Conservation (phyloP, 306 rosid species). For the Quercus ilex region DNA sequence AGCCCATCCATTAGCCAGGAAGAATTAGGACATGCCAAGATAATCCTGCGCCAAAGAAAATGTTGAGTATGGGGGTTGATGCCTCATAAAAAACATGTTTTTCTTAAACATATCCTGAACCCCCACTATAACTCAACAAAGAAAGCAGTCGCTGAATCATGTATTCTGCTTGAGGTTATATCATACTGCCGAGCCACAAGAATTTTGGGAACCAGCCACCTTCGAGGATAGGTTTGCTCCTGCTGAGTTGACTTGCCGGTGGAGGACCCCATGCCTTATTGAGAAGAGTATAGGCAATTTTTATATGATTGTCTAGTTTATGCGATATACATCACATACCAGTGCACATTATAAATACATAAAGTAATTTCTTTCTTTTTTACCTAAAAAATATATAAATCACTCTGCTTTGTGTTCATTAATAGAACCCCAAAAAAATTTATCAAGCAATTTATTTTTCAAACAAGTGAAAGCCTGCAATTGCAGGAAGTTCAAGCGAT, state of each 20-base stretch:
- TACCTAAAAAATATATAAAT: too few species aligned
- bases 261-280: constrained; percentile 27
- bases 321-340: background rate
- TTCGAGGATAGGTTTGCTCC: constrained; percentile 9
- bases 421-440: constrained; percentile 3
- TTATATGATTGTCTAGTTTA: constrained; percentile 6
- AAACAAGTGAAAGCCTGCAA: background rate
- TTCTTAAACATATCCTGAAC: constrained; percentile 55
- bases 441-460: constrained; percentile 7
- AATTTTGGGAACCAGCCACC: constrained; percentile 16
- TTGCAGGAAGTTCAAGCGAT: constrained; percentile 13
- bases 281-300: constrained; percentile 18
- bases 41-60: constrained; percentile 99
- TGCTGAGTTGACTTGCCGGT: constrained; percentile 26
- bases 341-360: constrained; percentile 5
- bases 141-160: constrained; percentile 29
- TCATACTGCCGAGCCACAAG: constrained; percentile 19
- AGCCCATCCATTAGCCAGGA: constrained; percentile 83
- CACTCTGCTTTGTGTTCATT: background rate
- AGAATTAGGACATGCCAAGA: constrained; percentile 85
- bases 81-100: constrained; percentile 55
- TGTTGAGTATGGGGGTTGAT: constrained; percentile 91
- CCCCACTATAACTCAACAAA: constrained; percentile 70
- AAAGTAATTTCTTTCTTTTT: background rate
- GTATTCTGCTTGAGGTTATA: constrained; percentile 19